phyloP scores from a whole-genome alignment of 2,329 filamentous ascomycete species.

The Colletotrichum tamarilloi region DNA sequence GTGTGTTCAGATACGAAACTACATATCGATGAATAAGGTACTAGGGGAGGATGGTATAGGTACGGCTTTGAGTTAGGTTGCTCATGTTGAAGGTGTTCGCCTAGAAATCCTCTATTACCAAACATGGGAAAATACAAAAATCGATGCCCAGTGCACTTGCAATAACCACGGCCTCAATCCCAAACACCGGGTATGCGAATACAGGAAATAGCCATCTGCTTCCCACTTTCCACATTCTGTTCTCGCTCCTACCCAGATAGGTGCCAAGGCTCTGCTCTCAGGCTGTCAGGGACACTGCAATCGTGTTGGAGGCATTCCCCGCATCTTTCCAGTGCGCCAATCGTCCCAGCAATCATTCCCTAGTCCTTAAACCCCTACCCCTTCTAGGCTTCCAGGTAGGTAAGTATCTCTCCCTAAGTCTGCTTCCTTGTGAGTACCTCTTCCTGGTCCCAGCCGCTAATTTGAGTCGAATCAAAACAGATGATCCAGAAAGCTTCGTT shows the following conservation, averaged over 20 bases:
- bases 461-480: constrained; percentile 17
- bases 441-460: constrained; percentile 25
- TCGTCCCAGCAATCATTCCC: constrained; percentile 28
- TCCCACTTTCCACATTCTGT: background rate
- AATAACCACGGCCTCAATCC: background rate
- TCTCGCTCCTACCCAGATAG: background rate
- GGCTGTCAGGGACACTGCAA: background rate
- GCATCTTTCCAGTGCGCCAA: background rate
- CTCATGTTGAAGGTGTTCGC: background rate
- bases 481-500: constrained; percentile 30
- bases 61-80: background rate
- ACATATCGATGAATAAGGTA: background rate
- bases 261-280: background rate
- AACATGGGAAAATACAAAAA: background rate
- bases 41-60: background rate
- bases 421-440: background rate
- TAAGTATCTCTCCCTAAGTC: background rate
- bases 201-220: background rate
- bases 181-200: background rate
- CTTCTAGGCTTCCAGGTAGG: background rate
- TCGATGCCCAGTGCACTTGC: background rate
- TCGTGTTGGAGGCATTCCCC: constrained; percentile 20
- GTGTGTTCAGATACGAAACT: background rate
- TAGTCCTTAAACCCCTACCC: background rate
- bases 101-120: background rate